Evolutionary conservation across 176 grass and related monocot genomes (phyloP).

Genomic region (Elaeis guineensis): DNA sequence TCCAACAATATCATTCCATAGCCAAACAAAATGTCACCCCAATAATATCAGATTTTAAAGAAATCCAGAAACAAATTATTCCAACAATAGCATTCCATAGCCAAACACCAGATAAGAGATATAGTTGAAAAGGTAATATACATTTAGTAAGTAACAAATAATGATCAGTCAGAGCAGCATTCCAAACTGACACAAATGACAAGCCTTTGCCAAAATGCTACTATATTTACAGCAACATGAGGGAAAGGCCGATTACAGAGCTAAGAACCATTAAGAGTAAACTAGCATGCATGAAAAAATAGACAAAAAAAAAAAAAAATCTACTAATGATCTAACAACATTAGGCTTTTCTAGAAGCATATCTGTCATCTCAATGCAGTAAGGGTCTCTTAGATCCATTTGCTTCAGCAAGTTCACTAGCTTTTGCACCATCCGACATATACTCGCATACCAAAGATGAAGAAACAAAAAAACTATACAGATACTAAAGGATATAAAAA

Average conservation of each 20-base stretch:
- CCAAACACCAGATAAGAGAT: background rate
- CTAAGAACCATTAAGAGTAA: no score
- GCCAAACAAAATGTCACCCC: no score
- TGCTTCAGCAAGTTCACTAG: slow-evolving; percentile 65
- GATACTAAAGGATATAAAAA: background rate
- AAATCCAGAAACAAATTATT: background rate
- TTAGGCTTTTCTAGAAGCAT: slow-evolving; percentile 64
- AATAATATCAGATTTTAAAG: no score
- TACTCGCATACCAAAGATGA: slow-evolving; percentile 34
- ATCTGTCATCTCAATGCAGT: slow-evolving; percentile 60
- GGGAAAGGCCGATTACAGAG: no score
- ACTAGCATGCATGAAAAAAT: no score
- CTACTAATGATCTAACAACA: background rate
- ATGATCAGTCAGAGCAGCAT: no score
- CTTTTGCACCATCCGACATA: slow-evolving; percentile 57
- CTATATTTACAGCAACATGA: no score
- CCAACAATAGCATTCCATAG: background rate
- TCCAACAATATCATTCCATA: background rate
- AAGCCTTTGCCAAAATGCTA: no score
- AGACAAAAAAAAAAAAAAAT: no score
- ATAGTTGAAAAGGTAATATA: no score
- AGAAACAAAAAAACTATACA: background rate
- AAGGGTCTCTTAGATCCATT: slow-evolving; percentile 72
- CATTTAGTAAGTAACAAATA: no score
- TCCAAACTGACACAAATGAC: no score